These are phyloP conservation scores for Tylopilus vinaceipallidus DNA, from an alignment of 768 basidiomycete species.

Conservation along the genomic window DNA sequence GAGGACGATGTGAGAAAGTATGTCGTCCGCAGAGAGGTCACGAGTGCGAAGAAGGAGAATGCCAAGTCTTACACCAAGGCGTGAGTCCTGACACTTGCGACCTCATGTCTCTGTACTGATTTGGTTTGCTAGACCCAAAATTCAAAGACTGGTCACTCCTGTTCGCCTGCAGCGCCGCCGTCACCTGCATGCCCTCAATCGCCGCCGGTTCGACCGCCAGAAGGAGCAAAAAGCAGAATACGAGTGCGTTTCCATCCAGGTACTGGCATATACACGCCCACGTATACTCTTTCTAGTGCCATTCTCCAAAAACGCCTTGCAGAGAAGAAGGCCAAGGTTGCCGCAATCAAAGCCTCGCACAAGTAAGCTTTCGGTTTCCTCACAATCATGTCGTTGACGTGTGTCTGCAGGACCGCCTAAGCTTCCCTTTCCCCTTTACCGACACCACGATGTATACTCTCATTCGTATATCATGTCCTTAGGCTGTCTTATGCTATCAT, in stretches of 20 bases:
- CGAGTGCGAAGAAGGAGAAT: conserved; percentile 80
- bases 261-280: not conserved
- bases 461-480: conserved; percentile 22
- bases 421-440: not conserved
- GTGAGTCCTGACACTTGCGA: conserved; percentile 44
- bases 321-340: conserved; percentile 90
- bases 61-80: conserved; percentile 98
- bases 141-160: conserved; percentile 95
- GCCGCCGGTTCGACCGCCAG: conserved; percentile 84
- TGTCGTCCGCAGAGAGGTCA: conserved; percentile 91
- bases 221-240: conserved; percentile 95
- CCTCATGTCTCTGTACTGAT: not conserved
- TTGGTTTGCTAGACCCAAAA: conserved; percentile 69
- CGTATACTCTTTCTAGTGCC: conserved; percentile 36
- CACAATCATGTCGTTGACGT: not conserved
- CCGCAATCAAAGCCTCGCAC: conserved; percentile 85
- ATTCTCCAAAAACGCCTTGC: conserved; percentile 86
- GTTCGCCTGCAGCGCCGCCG: conserved; percentile 95
- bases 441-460: conserved; percentile 17
- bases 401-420: conserved; percentile 21
- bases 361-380: conserved; percentile 40
- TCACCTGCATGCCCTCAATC: conserved; percentile 85
- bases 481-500: conserved; percentile 23
- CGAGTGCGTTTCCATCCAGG: conserved; percentile 51
- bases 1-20: conserved; percentile 99